Evolutionary conservation across 2,329 filamentous ascomycete genomes (phyloP).

Genomic region (Nemania serpens): DNA sequence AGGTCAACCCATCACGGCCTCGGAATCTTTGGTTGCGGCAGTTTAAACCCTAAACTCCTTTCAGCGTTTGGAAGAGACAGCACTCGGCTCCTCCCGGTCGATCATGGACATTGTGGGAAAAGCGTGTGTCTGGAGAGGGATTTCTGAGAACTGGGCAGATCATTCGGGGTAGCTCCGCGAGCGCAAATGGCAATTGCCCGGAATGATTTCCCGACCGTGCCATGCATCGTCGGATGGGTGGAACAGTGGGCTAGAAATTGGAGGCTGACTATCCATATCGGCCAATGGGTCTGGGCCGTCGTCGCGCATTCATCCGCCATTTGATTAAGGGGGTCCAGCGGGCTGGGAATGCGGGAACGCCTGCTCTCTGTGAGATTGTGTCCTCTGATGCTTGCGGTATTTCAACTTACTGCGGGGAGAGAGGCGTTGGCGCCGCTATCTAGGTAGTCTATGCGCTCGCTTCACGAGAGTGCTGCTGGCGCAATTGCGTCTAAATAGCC

Average conservation of each 20-base stretch:
- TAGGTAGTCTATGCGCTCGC: neutral
- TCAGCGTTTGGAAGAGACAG: constrained; percentile 18
- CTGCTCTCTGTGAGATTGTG: no score
- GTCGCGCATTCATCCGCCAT: constrained; percentile 25
- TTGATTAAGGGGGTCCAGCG: constrained; percentile 28
- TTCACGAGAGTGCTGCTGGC: constrained; percentile 13
- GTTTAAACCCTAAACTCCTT: constrained; percentile 14
- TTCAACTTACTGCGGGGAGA: neutral
- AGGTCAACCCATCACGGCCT: constrained; percentile 10
- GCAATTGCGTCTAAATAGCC: constrained; percentile 26
- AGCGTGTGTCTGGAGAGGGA: constrained; percentile 8
- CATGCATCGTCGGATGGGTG: constrained; percentile 32
- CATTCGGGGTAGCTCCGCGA: constrained; percentile 33
- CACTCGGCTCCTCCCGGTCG: constrained; percentile 21
- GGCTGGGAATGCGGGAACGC: constrained; percentile 23
- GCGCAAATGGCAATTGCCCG: constrained; percentile 39
- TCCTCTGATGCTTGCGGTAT: neutral
- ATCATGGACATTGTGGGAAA: constrained; percentile 15
- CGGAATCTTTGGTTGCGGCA: constrained; percentile 22
- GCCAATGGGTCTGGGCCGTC: constrained; percentile 32
- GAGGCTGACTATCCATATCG: constrained; percentile 31
- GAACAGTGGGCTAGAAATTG: constrained; percentile 29
- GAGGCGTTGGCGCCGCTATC: neutral
- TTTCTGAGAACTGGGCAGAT: constrained; percentile 6
- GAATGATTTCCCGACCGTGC: constrained; percentile 36